phyloP scores from a whole-genome alignment of 177 flowering plant genomes.

The Vitis hybrid region DNA sequence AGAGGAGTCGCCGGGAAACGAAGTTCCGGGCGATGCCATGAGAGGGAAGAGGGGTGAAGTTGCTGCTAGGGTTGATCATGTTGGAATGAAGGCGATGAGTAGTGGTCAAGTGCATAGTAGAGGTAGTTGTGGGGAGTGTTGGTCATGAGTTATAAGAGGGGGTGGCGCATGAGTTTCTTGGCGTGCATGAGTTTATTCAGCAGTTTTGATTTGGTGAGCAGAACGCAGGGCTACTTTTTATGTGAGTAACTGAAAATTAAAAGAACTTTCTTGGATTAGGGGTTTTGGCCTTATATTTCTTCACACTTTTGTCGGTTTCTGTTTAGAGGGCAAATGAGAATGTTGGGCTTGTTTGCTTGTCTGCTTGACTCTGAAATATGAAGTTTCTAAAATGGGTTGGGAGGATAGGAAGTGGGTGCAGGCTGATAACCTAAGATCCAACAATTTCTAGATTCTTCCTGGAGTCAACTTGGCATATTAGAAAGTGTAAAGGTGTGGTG shows the following conservation, averaged over 20 bases:
- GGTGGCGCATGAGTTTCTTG: conserved; percentile 34
- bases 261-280: too few species aligned
- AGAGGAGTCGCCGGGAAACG: conserved; percentile 12
- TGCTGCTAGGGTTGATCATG: conserved; percentile 22
- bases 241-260: neutral
- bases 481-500: too few species aligned
- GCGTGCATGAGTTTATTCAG: conserved; percentile 39
- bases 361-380: conserved; percentile 18
- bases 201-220: conserved; percentile 81
- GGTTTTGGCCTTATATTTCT: too few species aligned
- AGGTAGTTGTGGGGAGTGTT: conserved; percentile 10
- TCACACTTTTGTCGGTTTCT: too few species aligned
- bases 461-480: neutral
- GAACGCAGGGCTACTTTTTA: conserved; percentile 28
- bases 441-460: neutral
- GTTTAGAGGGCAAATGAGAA: neutral
- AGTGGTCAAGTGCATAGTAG: conserved; percentile 1
- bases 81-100: conserved; percentile 1
- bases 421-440: conserved; percentile 14
- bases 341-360: neutral
- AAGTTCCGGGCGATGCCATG: conserved; percentile 11
- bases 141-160: conserved; percentile 31
- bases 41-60: conserved; percentile 16
- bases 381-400: conserved; percentile 2
- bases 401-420: conserved; percentile 20